Evolutionary conservation across 2,329 filamentous ascomycete species (phyloP), one percentile per base, ranked within the genome.

Genomic region (Tricladium varicosporioides): DNA sequence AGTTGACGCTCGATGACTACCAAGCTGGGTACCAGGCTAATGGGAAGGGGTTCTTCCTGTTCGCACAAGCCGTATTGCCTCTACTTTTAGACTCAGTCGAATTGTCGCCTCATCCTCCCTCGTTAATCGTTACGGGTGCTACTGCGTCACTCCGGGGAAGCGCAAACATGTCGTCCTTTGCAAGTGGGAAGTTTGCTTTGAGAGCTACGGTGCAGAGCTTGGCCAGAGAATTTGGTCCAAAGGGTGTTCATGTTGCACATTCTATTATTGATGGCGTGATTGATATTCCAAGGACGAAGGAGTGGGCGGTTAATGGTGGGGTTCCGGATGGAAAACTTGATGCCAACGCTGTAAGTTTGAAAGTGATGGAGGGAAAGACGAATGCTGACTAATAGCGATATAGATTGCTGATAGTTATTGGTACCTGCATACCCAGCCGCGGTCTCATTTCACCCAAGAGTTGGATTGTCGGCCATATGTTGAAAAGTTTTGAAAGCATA

Each of bases 391-490:
- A n/a, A 33, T 19, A 14, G 13, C 2, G 15, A 7, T 8, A 15
- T 47, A 93, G 85, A 95, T 96, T 77, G 91, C 91, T 10, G 90
- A 95, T 63, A 82, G 84, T 10, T 96, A 96, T 68, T 96, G 91
- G 66, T 66, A 68, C 70, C 42, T 95, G 67, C 91, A 95, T 69
- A 87, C 84, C 0, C 91, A 96, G 75, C 88, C 86, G 22, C 80
- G 83, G 64, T 90, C 88, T 5, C 84, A 84, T 1, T 95, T 93
- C 67, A 92, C 89, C 0, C 89, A 90, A 69, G 90, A 95, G 74
- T 72, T 95, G 64, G 91, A 27, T 52, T 27, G 22, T 27, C 22
- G 22, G 61, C 91, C 91, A 1, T 92, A 84, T 72, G 78, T 92
- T 52, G 91, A 96, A 78, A 95, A 92, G 71, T 96, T 69, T 49